A percentile compares a stretch with the other conserved stretches of the same genome.
Evolutionary conservation across 1,284 basidiomycete genomes (phyloP).

Genomic region (Tausonia pullulans): DNA sequence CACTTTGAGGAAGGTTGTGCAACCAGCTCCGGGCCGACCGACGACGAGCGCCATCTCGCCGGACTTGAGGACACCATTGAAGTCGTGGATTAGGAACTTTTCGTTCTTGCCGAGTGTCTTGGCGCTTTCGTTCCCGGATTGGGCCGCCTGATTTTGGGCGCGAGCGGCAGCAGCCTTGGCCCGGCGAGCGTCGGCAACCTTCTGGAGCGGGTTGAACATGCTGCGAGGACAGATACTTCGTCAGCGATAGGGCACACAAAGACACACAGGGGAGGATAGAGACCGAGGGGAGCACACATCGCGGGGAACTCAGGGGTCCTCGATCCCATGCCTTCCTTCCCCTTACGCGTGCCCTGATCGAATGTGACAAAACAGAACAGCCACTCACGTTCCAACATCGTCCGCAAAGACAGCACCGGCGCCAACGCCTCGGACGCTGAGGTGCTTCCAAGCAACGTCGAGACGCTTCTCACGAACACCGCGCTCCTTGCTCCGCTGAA

Average conservation of each 20-base stretch:
- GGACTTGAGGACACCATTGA: conserved; percentile 18
- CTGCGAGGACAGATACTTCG: not conserved
- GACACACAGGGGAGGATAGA: too few relatives aligned
- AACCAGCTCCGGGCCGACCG: conserved; percentile 36
- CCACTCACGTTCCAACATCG: not conserved
- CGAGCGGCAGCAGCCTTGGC: conserved; percentile 37
- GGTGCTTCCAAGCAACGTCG: conserved; percentile 12
- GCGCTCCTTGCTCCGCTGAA: not conserved
- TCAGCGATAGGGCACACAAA: too few relatives aligned
- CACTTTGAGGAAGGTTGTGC: conserved; percentile 38
- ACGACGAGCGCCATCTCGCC: conserved; percentile 35
- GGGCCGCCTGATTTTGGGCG: conserved; percentile 13
- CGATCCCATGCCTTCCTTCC: too few relatives aligned
- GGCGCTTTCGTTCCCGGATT: not conserved
- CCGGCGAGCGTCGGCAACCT: conserved; percentile 15
- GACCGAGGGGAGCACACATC: too few relatives aligned
- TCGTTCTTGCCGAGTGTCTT: conserved; percentile 9
- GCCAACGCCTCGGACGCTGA: conserved; percentile 15
- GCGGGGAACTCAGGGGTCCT: too few relatives aligned
- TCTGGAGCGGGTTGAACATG: conserved; percentile 19
- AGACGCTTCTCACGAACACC: conserved; percentile 3
- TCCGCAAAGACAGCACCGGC: conserved; percentile 15
- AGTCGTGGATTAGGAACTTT: conserved; percentile 10
- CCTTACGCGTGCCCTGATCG: too few relatives aligned
- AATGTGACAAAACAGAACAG: not conserved